These are phyloP conservation scores for Yamadazyma atlantica DNA, from an alignment of 1,139 yeast species.

Conservation along the genomic window DNA sequence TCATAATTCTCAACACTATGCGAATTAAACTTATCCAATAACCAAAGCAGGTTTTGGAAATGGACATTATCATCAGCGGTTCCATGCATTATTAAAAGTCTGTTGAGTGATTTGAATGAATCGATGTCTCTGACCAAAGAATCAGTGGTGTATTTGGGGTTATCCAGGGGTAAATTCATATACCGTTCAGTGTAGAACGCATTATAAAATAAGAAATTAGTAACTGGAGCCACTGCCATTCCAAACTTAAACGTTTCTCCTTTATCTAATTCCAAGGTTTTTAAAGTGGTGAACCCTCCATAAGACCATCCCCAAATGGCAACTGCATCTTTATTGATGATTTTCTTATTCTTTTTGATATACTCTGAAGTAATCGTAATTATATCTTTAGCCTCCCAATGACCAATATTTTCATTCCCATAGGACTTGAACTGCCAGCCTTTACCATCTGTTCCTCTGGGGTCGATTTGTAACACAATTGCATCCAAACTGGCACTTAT, in stretches of 20 bases:
- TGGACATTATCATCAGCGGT: slow-evolving; percentile 98
- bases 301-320: slow-evolving; percentile 93
- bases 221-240: slow-evolving; percentile 83
- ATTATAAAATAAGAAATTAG: slow-evolving; percentile 74
- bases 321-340: slow-evolving; percentile 60
- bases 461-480: slow-evolving; percentile 81
- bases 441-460: slow-evolving; percentile 90
- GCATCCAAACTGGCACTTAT: slow-evolving; percentile 69
- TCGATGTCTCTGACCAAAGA: slow-evolving; percentile 49
- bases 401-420: slow-evolving; percentile 73
- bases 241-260: slow-evolving; percentile 64
- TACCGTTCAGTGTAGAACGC: slow-evolving; percentile 86
- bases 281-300: slow-evolving; percentile 75
- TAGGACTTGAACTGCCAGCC: slow-evolving; percentile 75
- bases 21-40: slow-evolving; percentile 69
- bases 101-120: slow-evolving; percentile 45
- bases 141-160: slow-evolving; percentile 45
- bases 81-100: slow-evolving; percentile 90
- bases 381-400: slow-evolving; percentile 86
- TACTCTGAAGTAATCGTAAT: slow-evolving; percentile 63
- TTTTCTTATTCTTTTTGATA: slow-evolving; percentile 47
- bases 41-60: slow-evolving; percentile 76
- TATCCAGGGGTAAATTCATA: slow-evolving; percentile 67
- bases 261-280: slow-evolving; percentile 68
- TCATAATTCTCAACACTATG: slow-evolving; percentile 78